These are phyloP conservation scores for Russula emetica DNA, from an alignment of 768 basidiomycete species.

Conservation along the genomic window DNA sequence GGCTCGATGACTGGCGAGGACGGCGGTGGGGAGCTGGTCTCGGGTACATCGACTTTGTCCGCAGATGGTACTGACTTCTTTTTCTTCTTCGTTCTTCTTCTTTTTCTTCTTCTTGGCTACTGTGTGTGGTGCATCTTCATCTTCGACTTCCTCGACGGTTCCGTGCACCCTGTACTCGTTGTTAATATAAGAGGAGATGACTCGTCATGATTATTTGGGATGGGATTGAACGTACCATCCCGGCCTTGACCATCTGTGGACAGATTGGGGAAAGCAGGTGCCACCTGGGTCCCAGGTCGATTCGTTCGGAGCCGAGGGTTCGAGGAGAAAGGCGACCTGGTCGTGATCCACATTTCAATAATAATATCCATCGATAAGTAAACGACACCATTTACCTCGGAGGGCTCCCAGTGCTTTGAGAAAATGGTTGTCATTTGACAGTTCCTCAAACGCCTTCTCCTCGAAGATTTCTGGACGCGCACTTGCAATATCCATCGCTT, in stretches of 20 bases:
- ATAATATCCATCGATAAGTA: neutral
- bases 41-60: conserved; percentile 22
- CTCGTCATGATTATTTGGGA: neutral
- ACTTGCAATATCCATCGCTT: conserved; percentile 69
- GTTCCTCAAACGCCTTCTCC: conserved; percentile 42
- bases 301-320: conserved; percentile 19
- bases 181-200: neutral
- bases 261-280: neutral
- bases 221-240: neutral
- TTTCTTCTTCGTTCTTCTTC: conserved; percentile 73
- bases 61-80: conserved; percentile 38
- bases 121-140: conserved; percentile 50
- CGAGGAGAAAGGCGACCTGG: conserved; percentile 59
- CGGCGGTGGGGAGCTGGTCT: conserved; percentile 28
- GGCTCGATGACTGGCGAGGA: conserved; percentile 25
- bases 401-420: conserved; percentile 70
- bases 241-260: neutral
- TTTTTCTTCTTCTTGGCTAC: conserved; percentile 63
- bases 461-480: conserved; percentile 57
- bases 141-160: conserved; percentile 70
- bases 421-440: conserved; percentile 70
- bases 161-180: conserved; percentile 37
- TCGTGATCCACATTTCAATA: neutral
- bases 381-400: conserved; percentile 49
- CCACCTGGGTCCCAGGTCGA: conserved; percentile 4